Base-by-base conservation (phyloP, 2,329 filamentous ascomycete genomes). In the Trichoderma aggressivum region DNA sequence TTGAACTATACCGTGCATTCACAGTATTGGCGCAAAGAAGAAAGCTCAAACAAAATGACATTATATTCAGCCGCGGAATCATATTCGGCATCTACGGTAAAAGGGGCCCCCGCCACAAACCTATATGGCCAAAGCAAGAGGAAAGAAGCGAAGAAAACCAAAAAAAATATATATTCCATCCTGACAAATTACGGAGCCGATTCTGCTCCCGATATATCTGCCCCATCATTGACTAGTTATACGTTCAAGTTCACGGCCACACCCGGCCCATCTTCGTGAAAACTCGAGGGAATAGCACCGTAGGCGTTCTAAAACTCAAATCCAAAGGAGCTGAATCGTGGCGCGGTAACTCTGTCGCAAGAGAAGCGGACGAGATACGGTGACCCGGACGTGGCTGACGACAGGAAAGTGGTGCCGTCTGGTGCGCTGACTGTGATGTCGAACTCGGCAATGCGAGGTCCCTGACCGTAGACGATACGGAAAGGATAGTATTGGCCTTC, bases 381-480 rank as follows among this genome's bases (percentile, higher is more conserved):
- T 18, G 56, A 58, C 16, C 58, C 50, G 5, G 50, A 21, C 3
- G 28, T 61, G 4, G 14, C 18, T 5, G 66, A 69, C 12, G 56
- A 69, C 56, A 74, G 39, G 69, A 74, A 73, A 12, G 67, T 70
- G 6, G 56, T 62, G 7, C 70, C 70, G 28, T 66, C 65, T 7
- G 70, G 73, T 7, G 72, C 63, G 7, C 39, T 71, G 14, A 74
- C 65, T 3, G n/a, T 66, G 47, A 74, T 36, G 1, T 24, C 43
- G 53, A 74, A 74, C 14, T 64, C 62, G 14, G 67, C 73, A 12
- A 56, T 71, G 8, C 65, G 55, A 21, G 73, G 73, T 1, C 71
- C 71, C 59, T 74, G 71, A 21, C 69, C 72, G 47, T 67, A 74
- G 3, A 74, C 24, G 24, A 74, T 71, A 6, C 72, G 72, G 24